Conservation (phyloP, 2,329 filamentous ascomycete genomes). For the Sordariomycetes sp. region DNA sequence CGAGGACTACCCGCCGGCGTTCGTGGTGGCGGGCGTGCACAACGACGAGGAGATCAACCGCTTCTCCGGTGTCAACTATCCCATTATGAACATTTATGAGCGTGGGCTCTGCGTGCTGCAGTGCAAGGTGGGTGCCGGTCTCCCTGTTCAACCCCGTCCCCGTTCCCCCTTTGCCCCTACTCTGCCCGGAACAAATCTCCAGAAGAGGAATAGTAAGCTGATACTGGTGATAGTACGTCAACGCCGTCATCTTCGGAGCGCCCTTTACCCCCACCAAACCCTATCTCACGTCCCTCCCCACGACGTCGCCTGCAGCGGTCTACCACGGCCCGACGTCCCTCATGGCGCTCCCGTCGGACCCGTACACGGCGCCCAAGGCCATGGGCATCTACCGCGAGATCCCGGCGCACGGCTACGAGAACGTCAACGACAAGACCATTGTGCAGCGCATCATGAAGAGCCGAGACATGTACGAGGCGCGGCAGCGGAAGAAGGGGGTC, state of each 20-base stretch:
- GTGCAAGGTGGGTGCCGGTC: slow-evolving; percentile 57
- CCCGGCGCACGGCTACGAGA: slow-evolving; percentile 63
- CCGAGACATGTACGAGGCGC: slow-evolving; percentile 77
- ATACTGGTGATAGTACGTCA: slow-evolving; percentile 55
- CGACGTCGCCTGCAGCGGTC: slow-evolving; percentile 64
- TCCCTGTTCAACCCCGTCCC: not conserved
- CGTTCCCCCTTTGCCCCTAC: not conserved
- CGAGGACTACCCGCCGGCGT: slow-evolving; percentile 70
- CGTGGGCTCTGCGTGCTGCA: slow-evolving; percentile 90
- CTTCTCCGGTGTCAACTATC: slow-evolving; percentile 96
- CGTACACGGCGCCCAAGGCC: slow-evolving; percentile 68
- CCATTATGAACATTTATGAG: slow-evolving; percentile 99
- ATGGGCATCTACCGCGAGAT: slow-evolving; percentile 81
- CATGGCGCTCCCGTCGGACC: slow-evolving; percentile 70
- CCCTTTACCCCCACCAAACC: slow-evolving; percentile 75
- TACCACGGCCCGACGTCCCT: slow-evolving; percentile 97
- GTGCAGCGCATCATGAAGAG: slow-evolving; percentile 84
- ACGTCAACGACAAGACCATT: slow-evolving; percentile 88
- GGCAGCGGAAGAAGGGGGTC: slow-evolving; percentile 80
- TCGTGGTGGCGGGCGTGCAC: slow-evolving; percentile 87
- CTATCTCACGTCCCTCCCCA: slow-evolving; percentile 68
- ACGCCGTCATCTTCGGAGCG: slow-evolving; percentile 80
- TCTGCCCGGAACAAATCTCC: not conserved
- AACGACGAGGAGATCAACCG: slow-evolving; percentile 91
- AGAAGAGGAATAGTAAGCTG: not conserved